Conservation (phyloP, 768 basidiomycete genomes). For the Amanita jacksonii region DNA sequence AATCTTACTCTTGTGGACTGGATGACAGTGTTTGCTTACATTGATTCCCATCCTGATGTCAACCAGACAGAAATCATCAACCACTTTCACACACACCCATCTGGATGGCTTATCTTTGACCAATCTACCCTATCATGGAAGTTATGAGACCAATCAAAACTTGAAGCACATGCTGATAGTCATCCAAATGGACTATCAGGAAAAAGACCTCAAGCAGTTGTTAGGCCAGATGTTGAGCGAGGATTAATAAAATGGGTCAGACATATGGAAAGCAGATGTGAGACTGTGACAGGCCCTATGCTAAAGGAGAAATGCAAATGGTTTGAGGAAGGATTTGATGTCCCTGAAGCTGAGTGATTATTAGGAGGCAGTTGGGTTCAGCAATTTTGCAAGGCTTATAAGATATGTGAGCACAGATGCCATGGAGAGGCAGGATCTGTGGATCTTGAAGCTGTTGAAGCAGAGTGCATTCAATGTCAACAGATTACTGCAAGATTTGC, state of each 20-base stretch:
- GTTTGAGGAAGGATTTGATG: not conserved
- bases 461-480: constrained; percentile 12
- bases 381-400: not conserved
- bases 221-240: constrained; percentile 11
- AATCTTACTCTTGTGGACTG: constrained; percentile 18
- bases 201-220: constrained; percentile 22
- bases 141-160: not conserved
- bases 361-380: not conserved
- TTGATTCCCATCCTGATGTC: constrained; percentile 14
- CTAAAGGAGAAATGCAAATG: not conserved
- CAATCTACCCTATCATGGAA: not conserved
- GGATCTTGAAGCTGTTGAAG: constrained; percentile 14
- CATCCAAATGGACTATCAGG: constrained; percentile 18
- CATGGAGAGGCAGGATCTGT: constrained; percentile 23
- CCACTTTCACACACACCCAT: not conserved
- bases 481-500: constrained; percentile 14
- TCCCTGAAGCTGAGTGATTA: not conserved
- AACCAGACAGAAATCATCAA: constrained; percentile 13
- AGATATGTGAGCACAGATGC: not conserved
- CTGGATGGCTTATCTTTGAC: not conserved
- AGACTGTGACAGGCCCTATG: not conserved
- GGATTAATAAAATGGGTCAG: constrained; percentile 23
- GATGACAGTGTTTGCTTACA: constrained; percentile 15
- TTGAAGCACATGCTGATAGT: not conserved
- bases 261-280: constrained; percentile 14